phyloP scores from a whole-genome alignment of 1,284 basidiomycete species.

The Earliella scabrosa region DNA sequence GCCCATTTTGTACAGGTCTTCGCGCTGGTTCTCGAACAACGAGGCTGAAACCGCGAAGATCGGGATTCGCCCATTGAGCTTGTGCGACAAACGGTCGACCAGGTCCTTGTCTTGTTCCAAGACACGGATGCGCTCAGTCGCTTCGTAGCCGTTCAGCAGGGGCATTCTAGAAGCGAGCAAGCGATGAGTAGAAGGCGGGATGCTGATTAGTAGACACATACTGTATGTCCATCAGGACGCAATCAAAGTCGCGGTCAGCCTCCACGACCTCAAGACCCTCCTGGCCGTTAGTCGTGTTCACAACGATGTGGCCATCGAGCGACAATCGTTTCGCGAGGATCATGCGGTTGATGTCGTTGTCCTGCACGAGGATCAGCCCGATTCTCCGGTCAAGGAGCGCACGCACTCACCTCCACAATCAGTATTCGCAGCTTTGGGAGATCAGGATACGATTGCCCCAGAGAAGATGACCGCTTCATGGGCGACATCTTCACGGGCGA shows the following conservation, averaged over 20 bases:
- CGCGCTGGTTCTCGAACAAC: constrained; percentile 64
- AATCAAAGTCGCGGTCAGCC: constrained; percentile 70
- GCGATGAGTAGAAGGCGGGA: too few species aligned
- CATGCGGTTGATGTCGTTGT: constrained; percentile 79
- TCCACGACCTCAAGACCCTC: constrained; percentile 71
- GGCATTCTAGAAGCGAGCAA: constrained; percentile 65
- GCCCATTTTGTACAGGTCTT: constrained; percentile 60
- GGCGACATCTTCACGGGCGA: constrained; percentile 15
- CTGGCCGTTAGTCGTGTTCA: constrained; percentile 78
- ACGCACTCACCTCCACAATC: constrained; percentile 66
- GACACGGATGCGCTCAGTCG: constrained; percentile 71
- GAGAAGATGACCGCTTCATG: too few species aligned
- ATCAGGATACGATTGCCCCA: constrained; percentile 5
- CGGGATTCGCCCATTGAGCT: constrained; percentile 74
- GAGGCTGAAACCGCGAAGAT: constrained; percentile 88
- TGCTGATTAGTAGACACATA: too few species aligned
- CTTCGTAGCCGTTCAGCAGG: constrained; percentile 78
- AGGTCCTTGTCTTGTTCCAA: constrained; percentile 46
- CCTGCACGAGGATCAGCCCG: constrained; percentile 41
- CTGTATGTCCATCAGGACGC: constrained; percentile 87
- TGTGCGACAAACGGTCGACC: constrained; percentile 45
- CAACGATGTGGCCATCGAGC: constrained; percentile 70
- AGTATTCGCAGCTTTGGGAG: constrained; percentile 56
- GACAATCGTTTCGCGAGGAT: constrained; percentile 75
- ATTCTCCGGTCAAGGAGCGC: background rate